Evolutionary conservation across 768 basidiomycete genomes (phyloP), one percentile per base, ranked within the genome.

Genomic region (Kwoniella shandongensis): DNA sequence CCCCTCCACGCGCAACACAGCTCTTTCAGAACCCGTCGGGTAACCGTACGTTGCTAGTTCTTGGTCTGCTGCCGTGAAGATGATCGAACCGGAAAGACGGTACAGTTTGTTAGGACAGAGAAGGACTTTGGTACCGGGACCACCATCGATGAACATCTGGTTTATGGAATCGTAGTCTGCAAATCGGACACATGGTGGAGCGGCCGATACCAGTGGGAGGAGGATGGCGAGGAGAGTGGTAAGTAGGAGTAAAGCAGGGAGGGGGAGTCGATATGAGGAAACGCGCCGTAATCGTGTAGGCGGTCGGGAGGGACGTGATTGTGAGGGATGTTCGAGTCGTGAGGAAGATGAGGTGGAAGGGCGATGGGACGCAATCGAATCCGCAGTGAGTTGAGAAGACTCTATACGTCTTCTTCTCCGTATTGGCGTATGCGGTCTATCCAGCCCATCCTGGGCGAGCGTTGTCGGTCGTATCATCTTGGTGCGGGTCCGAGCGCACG

Each of bases 11-110:
- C 74, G 54, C 11, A 79, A 58, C 25, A 67, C 61, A 3, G 79
- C 79, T 51, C 77, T 61, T n/a, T 72, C 61, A 4, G 73, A 72
- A 15, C 75, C 77, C 12, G 63, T 61, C 3, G 79, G 79, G 57
- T 76, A 79, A 4, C 79, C 79, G n/a, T 70, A 62, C 0, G 79
- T 80, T 13, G 78, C 75, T 26, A 80, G 60, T 46, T 78, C 76
- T 30, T 78, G 78, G 39, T 73, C 69, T 20, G 75, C 73, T 2
- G 77, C 75, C 6, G 73, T 73, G 63, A 80, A 76, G 30, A 74
- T 57, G 64, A 80, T 77, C 2, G 76, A 65, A 0, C 71, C 66
- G 6, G 70, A 62, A 25, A 80, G 54, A 4, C 61, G 62, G 52
- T 79, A 77, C 7, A 59, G 36, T 11, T 67, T 61, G 1, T 50